Evolutionary conservation across 345 rosid species (phyloP).

Genomic region (Triadica sebifera): DNA sequence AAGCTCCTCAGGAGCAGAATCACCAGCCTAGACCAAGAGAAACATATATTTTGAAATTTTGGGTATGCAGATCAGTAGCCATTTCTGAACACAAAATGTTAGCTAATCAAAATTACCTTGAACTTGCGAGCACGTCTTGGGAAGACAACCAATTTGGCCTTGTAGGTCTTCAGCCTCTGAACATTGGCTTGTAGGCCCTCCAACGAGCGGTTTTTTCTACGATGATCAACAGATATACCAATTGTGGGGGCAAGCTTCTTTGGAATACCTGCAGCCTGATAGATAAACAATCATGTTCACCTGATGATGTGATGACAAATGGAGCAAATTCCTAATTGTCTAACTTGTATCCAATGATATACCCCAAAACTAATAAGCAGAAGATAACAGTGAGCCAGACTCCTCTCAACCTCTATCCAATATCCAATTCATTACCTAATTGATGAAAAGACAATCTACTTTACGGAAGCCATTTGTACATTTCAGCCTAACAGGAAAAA

Average conservation of each 20-base stretch:
- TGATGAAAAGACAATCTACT: neutral
- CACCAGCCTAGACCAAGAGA: constrained; percentile 64
- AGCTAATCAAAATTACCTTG: constrained; percentile 44
- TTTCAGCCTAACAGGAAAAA: neutral
- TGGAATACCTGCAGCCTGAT: constrained; percentile 76
- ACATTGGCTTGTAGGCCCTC: constrained; percentile 81
- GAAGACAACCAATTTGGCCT: constrained; percentile 86
- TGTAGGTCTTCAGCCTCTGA: constrained; percentile 91
- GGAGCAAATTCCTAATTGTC: neutral
- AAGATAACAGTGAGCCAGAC: neutral
- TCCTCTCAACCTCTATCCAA: neutral
- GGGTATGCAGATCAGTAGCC: neutral
- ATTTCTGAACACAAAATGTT: neutral
- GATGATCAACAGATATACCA: constrained; percentile 79
- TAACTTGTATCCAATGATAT: neutral
- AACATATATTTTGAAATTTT: neutral
- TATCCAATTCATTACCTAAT: neutral
- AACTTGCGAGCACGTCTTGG: constrained; percentile 59
- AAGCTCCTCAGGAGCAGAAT: constrained; percentile 74
- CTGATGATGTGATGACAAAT: too few relatives aligned
- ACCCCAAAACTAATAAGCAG: neutral
- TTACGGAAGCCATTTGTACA: neutral
- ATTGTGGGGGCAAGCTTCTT: constrained; percentile 81
- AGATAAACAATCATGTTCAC: neutral
- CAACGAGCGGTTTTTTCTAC: constrained; percentile 67